A percentile compares a stretch with the other conserved stretches of the same genome.
These are phyloP conservation scores for Dissophora ornata DNA, from an alignment of 192 early-diverging fungal species.

Conservation along the genomic window DNA sequence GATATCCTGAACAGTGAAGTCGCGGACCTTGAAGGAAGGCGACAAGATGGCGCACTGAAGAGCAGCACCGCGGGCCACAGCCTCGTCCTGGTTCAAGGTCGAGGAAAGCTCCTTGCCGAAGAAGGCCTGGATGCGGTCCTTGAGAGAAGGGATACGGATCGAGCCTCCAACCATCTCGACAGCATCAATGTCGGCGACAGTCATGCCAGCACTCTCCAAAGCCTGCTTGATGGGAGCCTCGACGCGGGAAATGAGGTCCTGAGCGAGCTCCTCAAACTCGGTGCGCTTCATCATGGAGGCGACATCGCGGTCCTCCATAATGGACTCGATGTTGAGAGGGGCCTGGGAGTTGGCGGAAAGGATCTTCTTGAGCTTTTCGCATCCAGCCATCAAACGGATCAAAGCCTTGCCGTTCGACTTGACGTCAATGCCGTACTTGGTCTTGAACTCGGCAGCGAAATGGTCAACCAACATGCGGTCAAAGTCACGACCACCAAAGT, in stretches of 20 bases:
- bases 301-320: conserved; percentile 97
- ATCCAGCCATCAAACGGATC: conserved; percentile 88
- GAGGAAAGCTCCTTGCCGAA: conserved; percentile 90
- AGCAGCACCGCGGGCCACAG: conserved; percentile 94
- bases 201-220: conserved; percentile 78
- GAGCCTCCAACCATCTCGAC: conserved; percentile 95
- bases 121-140: conserved; percentile 87
- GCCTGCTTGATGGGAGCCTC: conserved; percentile 80
- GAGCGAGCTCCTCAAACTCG: conserved; percentile 87
- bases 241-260: conserved; percentile 78
- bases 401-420: conserved; percentile 87
- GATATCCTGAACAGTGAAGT: conserved; percentile 93
- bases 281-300: conserved; percentile 81
- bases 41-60: conserved; percentile 97
- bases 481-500: conserved; percentile 96
- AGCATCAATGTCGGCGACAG: conserved; percentile 88
- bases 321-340: conserved; percentile 92
- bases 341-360: conserved; percentile 92
- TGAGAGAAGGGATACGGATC: conserved; percentile 95
- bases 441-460: conserved; percentile 88
- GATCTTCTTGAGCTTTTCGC: conserved; percentile 98
- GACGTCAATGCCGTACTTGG: conserved; percentile 97
- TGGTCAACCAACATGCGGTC: conserved; percentile 91
- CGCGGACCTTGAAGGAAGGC: conserved; percentile 97
- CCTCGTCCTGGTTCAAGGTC: conserved; percentile 98